Evolutionary conservation across 345 rosid species (phyloP).

Genomic region (Bretschneidera sinensis): DNA sequence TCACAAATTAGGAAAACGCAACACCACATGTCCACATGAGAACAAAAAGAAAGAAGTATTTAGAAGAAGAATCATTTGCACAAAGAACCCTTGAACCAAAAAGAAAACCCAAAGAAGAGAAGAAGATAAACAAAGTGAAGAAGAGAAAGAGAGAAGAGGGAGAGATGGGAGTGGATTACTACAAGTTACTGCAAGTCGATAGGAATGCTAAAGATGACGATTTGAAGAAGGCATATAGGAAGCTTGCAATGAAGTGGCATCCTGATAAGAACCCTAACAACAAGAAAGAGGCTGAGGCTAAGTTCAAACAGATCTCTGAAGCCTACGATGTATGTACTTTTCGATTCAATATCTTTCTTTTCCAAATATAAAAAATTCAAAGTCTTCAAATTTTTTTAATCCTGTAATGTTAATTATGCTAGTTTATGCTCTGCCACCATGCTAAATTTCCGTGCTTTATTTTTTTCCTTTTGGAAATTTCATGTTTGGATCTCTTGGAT

Average conservation of each 20-base stretch:
- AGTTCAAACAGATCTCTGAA: constrained; percentile 71
- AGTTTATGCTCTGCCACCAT: no score
- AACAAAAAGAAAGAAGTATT: no score
- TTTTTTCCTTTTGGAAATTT: neutral
- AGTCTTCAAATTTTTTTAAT: no score
- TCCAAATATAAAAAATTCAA: no score
- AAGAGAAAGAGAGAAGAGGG: constrained; percentile 25
- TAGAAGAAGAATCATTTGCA: no score
- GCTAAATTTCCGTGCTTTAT: neutral
- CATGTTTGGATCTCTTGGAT: neutral
- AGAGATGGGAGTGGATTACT: constrained; percentile 58
- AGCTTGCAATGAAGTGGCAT: constrained; percentile 40
- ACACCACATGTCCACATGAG: no score
- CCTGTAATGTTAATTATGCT: no score
- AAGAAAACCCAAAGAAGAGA: neutral
- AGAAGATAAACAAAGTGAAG: constrained; percentile 15
- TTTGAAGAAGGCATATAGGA: constrained; percentile 61
- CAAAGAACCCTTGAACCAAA: neutral
- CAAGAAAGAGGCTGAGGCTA: constrained; percentile 67
- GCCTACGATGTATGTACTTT: constrained; percentile 49
- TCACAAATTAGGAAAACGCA: no score
- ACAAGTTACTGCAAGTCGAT: constrained; percentile 49
- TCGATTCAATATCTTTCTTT: neutral
- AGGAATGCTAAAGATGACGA: constrained; percentile 56
- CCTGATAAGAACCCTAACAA: constrained; percentile 36